These are phyloP conservation scores for Colletotrichum lini DNA, from an alignment of 2,329 filamentous ascomycete species.

Conservation along the genomic window DNA sequence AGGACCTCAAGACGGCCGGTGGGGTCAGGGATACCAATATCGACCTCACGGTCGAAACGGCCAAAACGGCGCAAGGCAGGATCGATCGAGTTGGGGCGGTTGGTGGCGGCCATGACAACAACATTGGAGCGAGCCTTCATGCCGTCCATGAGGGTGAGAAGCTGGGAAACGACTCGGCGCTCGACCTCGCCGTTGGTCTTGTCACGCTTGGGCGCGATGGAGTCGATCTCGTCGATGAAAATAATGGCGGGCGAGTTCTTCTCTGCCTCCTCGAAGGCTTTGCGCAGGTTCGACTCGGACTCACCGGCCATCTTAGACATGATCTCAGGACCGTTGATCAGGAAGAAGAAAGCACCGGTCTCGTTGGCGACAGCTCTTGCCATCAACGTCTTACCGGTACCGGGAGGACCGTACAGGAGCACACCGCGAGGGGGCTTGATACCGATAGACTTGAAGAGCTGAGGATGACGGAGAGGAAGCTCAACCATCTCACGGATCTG, in stretches of 20 bases:
- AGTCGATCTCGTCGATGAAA: conserved; percentile 99
- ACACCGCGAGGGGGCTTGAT: conserved; percentile 99
- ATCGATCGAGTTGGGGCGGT: conserved; percentile 98
- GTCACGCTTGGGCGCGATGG: conserved; percentile 98
- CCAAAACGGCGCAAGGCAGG: conserved; percentile 97
- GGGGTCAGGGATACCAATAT: conserved; percentile 97
- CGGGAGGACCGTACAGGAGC: conserved; percentile 94
- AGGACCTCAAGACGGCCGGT: conserved; percentile 99
- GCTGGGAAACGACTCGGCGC: conserved; percentile 97
- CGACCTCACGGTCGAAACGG: conserved; percentile 98
- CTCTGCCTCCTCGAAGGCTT: conserved; percentile 99
- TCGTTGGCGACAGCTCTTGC: conserved; percentile 98
- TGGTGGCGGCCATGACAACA: conserved; percentile 99
- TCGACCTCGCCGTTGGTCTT: conserved; percentile 99
- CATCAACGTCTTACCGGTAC: conserved; percentile 99
- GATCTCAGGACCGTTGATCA: conserved; percentile 99
- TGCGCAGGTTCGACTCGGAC: conserved; percentile 97
- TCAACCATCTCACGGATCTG: conserved; percentile 99
- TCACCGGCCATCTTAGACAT: conserved; percentile 99
- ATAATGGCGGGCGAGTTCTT: conserved; percentile 99
- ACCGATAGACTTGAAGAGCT: conserved; percentile 99
- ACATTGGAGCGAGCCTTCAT: conserved; percentile 99
- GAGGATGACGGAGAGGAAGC: conserved; percentile 94
- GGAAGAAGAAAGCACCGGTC: conserved; percentile 98
- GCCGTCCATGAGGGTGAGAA: conserved; percentile 97